Percentiles rank a stretch among this genome's conserved stretches.
These are phyloP conservation scores for Penicillium sp. DNA, from an alignment of 2,329 filamentous ascomycete genomes.

Conservation along the genomic window DNA sequence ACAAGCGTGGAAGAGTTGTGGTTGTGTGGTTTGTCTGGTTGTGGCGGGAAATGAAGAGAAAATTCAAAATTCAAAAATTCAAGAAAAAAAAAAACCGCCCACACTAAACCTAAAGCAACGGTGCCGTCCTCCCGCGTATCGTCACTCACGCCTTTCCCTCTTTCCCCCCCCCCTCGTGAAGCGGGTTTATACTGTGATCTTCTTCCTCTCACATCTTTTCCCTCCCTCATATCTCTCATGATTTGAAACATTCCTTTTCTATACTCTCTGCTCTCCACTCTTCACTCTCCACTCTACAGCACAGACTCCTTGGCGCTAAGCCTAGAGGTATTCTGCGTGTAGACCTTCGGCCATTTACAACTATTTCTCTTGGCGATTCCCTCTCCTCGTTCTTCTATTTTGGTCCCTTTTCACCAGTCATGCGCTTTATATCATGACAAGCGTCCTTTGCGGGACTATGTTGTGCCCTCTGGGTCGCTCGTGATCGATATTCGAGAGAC, in stretches of 20 bases:
- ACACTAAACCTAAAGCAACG: constrained; percentile 19
- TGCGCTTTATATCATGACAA: constrained; percentile 43
- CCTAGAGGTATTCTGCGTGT: constrained; percentile 15
- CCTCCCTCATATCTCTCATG: neutral
- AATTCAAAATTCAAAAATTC: constrained; percentile 6
- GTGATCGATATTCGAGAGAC: constrained; percentile 29
- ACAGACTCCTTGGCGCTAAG: constrained; percentile 13
- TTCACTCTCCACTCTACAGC: constrained; percentile 4
- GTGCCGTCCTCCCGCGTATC: constrained; percentile 20
- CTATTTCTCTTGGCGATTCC: constrained; percentile 19
- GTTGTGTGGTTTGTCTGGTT: neutral
- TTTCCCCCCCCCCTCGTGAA: constrained; percentile 4
- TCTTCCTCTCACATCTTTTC: constrained; percentile 4
- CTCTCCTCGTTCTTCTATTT: constrained; percentile 10
- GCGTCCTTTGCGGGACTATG: constrained; percentile 36
- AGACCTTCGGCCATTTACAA: constrained; percentile 14
- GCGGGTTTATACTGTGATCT: constrained; percentile 2
- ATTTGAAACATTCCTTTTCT: neutral
- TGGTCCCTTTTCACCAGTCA: constrained; percentile 26
- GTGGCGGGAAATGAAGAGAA: neutral
- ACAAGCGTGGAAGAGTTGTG: constrained; percentile 12
- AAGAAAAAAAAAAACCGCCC: neutral
- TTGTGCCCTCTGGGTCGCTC: constrained; percentile 28
- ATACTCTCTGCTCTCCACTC: constrained; percentile 4
- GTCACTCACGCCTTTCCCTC: constrained; percentile 8